Conservation (phyloP, 495 filamentous ascomycete genomes). For the Lepidopterella palustris region DNA sequence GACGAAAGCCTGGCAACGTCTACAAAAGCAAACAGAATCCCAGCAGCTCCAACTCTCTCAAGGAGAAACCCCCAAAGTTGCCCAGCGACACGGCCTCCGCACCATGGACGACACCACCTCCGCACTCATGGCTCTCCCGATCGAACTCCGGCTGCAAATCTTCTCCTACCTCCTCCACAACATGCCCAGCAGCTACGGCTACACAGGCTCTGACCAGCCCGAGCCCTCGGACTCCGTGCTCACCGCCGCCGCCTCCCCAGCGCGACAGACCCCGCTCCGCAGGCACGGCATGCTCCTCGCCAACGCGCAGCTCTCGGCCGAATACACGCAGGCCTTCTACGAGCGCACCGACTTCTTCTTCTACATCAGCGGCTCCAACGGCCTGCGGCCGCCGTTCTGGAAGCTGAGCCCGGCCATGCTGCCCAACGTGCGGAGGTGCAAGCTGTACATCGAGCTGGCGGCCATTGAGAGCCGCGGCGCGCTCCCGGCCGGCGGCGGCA, state of each 20-base stretch:
- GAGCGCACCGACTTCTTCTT: conserved; percentile 23
- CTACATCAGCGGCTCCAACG: conserved; percentile 7
- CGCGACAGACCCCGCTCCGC: neutral
- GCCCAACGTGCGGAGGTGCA: conserved; percentile 9
- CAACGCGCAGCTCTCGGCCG: neutral
- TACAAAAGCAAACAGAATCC: no score
- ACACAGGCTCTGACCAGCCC: neutral
- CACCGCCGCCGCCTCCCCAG: neutral
- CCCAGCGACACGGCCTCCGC: no score
- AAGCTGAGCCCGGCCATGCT: neutral
- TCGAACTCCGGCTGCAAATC: conserved; percentile 8
- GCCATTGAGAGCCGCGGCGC: neutral
- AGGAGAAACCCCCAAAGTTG: no score
- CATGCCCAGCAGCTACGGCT: conserved; percentile 2
- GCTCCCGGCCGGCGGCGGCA: neutral
- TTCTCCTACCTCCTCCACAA: conserved; percentile 1
- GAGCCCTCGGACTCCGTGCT: neutral
- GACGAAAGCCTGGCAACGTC: no score
- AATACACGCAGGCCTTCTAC: conserved; percentile 19
- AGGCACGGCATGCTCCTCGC: conserved; percentile 14
- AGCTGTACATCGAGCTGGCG: conserved; percentile 13
- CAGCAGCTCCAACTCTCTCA: no score
- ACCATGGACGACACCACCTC: neutral
- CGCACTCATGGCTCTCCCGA: conserved; percentile 2
- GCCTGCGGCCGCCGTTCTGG: conserved; percentile 7